phyloP scores from a whole-genome alignment of 2,329 filamentous ascomycete genomes.

The Clonostachys sp. region DNA sequence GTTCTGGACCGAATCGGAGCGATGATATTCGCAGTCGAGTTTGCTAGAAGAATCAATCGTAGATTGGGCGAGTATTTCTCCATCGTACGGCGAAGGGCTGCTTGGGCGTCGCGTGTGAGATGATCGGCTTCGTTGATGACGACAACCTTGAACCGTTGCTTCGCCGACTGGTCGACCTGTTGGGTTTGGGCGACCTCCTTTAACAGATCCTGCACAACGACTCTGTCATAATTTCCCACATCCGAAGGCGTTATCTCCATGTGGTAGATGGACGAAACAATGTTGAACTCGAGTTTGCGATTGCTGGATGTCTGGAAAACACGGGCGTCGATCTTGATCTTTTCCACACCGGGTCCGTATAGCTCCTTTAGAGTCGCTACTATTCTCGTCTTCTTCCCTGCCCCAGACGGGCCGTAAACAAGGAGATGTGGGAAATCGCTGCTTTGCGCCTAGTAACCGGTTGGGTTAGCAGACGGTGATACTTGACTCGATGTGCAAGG shows the following conservation, averaged over 20 bases:
- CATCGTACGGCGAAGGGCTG: conserved; percentile 92
- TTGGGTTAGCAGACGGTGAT: neutral
- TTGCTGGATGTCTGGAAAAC: conserved; percentile 95
- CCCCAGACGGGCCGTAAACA: conserved; percentile 93
- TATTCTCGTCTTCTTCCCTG: conserved; percentile 96
- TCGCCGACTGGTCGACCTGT: conserved; percentile 90
- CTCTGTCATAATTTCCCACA: conserved; percentile 92
- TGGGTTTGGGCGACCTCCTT: conserved; percentile 99
- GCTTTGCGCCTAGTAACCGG: conserved; percentile 69
- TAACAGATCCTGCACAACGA: conserved; percentile 90
- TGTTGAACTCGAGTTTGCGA: conserved; percentile 98
- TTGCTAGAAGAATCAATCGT: conserved; percentile 85
- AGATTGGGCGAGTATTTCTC: conserved; percentile 98
- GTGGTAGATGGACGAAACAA: conserved; percentile 94
- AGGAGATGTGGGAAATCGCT: conserved; percentile 97
- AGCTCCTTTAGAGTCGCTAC: conserved; percentile 93
- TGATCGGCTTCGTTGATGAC: conserved; percentile 99
- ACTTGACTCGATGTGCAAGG: neutral
- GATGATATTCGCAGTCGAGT: conserved; percentile 97
- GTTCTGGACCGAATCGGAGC: conserved; percentile 94
- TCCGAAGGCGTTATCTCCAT: conserved; percentile 97
- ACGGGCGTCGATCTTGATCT: conserved; percentile 98
- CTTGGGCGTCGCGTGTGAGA: conserved; percentile 89
- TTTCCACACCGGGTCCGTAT: conserved; percentile 95
- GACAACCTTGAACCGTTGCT: conserved; percentile 95